Evolutionary conservation across 2,329 filamentous ascomycete species (phyloP), one percentile per base, ranked within the genome.

Genomic region (Emmonsia crescens): DNA sequence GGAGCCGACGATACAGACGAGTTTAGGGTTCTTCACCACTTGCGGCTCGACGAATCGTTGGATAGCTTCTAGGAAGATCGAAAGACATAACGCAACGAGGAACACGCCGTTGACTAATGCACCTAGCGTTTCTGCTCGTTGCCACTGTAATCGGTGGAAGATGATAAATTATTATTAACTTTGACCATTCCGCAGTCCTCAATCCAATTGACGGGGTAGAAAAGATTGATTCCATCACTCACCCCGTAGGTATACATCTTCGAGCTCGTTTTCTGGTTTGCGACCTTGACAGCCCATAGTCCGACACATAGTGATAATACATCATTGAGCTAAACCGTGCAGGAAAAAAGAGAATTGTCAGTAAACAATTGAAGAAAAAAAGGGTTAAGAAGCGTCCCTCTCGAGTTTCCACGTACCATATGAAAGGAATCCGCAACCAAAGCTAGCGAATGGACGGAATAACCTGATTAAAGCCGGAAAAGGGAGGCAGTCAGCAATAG

Each of bases 91-190:
- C 8, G 94, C 94, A 71, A 99, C 94, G 52, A 99, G 82, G 79
- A 99, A 99, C 54, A 97, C 93, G 67, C 94, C 94, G 71, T 99
- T 99, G 77, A 97, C 90, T 69, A 97, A 87, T 56, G 94, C 94
- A 71, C 94, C 94, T 5, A 99, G 82, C 12, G 96, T 97, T 80
- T 99, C 94, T 42, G 94, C 94, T 68, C 94, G 90, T 80, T 97
- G 88, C 89, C 92, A 99, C 89, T 93, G 68, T 52, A 5, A 21
- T 49, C n/a, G 24, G 55, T 44, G 9, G 42, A 27, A 21, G 40
- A 12, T 29, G 44, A 36, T 40, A 19, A n/a, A n/a, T n/a, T n/a
- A n/a, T n/a, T 57, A 60, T 76, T 67, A 74, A 68, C 65, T 21
- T 29, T 61, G 14, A 14, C 40, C 57, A 60, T 54, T 29, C 10